Evolutionary conservation across 2,329 filamentous ascomycete species (phyloP), one percentile per base, ranked within the genome.

Genomic region (Neonectria neomacrospora): DNA sequence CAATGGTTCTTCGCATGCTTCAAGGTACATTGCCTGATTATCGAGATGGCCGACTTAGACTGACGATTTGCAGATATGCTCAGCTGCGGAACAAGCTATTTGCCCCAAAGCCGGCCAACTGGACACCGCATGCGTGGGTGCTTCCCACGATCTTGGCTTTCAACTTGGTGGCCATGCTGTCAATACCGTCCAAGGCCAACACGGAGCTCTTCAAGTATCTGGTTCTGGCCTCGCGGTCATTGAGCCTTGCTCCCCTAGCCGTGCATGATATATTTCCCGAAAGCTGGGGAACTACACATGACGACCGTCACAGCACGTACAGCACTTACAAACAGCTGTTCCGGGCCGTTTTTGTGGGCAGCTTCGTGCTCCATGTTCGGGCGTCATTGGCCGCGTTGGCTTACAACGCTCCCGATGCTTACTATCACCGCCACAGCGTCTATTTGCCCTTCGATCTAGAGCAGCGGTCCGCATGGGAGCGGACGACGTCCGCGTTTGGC

Each of bases 391-490:
- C 78, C 16, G 82, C 78, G 3, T 68, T 88, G 16, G 68, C 79
- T 14, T 80, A 79, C 64, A 87, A 84, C 62, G 76, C 80, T 0
- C 85, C 86, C 0, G 74, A 78, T 16, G 77, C 81, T 5, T 78
- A 83, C 62, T 78, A 81, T 50, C 82, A 88, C 66, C 78, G 82
- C 1, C 83, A 85, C 65, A 85, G 80, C 69, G 73, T 78, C 44
- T 74, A 82, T 18, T 71, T 84, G 22, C 80, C 81, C 0, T 81
- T 83, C 71, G 81, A 85, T 44, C 73, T 77, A 8, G 79, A 83
- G 59, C 77, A 82, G 65, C 77, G 77, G 14, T 79, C 78, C 26
- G 76, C 74, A 5, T 80, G 80, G 75, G 81, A 85, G 60, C 81
- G 81, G 22, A 80, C 78, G 52, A 79, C 80, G 12, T 83, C 77